Evolutionary conservation across 331 rosid genomes (phyloP), one percentile per base, ranked within the genome.

Genomic region (Malus hybrid): DNA sequence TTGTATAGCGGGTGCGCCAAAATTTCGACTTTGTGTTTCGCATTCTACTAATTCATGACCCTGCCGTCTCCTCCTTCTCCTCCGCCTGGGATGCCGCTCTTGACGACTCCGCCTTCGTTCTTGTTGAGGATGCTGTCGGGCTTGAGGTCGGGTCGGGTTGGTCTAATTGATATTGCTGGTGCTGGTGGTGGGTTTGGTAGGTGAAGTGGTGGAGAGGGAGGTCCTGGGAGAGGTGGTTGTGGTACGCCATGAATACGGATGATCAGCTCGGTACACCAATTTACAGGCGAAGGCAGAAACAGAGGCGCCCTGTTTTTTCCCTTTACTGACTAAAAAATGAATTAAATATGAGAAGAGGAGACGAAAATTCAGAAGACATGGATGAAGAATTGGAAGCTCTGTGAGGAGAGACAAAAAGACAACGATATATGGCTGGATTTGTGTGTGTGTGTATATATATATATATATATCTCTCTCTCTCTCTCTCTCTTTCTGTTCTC

Each of bases 1-100:
- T 94, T 97, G 61, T 94, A 94, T 12, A 94, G 84, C 39, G 97
- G 99, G 64, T 94, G 97, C 0, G 88, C 62, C 12, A 94, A 84
- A 85, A 94, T 89, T 90, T 94, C 97, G 5, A 92, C 92, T 85
- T 92, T 94, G 44, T 39, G 70, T 85, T 87, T 79, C 29, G 97
- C 97, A 82, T 89, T 84, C 89, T 92, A 93, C 97, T 96, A 94
- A 81, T 75, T 94, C 76, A 92, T 74, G 39, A 86, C 69, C 1
- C 95, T 89, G 1, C 71, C 87, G 27, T 77, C 84, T 8, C 78
- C 81, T 0, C 71, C 90, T 6, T n/a, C 66, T 5, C 67, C 33
- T 18, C 84, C 88, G 16, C 44, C 44, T 39, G 44, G 44, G 44
- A 39, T 39, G 44, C 76, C 80, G 74, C 88, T 72, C 22, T 82